Evolutionary conservation across 2,329 filamentous ascomycete genomes (phyloP).

Genomic region (Penicillium vulpinum): DNA sequence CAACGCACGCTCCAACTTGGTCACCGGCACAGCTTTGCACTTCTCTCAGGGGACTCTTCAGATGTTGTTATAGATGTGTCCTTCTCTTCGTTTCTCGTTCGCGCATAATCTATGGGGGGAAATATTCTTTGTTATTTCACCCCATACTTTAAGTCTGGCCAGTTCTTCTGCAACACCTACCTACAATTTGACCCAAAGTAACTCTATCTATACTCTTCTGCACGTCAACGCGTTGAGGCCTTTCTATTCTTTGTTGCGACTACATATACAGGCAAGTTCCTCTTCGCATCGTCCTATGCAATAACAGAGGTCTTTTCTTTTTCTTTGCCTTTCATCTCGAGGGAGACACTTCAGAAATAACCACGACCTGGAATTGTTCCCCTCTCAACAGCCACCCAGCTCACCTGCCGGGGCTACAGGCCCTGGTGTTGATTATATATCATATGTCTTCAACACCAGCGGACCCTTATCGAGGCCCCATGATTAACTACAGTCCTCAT

Average conservation of each 20-base stretch:
- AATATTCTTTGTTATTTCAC: background rate
- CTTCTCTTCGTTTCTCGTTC: background rate
- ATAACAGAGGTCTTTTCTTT: background rate
- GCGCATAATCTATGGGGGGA: background rate
- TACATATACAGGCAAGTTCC: background rate
- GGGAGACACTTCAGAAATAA: background rate
- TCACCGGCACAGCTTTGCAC: slow-evolving; percentile 8
- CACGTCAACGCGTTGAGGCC: background rate
- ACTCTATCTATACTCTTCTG: background rate
- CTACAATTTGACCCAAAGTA: slow-evolving; percentile 1
- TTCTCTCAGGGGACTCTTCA: background rate
- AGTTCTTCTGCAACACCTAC: background rate
- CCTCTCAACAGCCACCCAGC: slow-evolving; percentile 17
- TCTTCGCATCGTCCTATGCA: slow-evolving; percentile 11
- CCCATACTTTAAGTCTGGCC: background rate
- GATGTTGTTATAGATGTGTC: slow-evolving; percentile 7
- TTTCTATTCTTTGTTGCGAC: background rate
- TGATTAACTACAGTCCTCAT: slow-evolving; percentile 73
- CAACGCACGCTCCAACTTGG: slow-evolving; percentile 21
- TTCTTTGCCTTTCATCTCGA: slow-evolving; percentile 1
- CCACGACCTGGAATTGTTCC: slow-evolving; percentile 1
- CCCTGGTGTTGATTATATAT: slow-evolving; percentile 75
- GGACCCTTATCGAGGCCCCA: slow-evolving; percentile 74
- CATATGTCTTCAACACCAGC: slow-evolving; percentile 71
- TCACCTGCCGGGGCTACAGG: slow-evolving; percentile 66